Base-by-base conservation (phyloP, 164 flowering plant species). In the Vitis rupestris region DNA sequence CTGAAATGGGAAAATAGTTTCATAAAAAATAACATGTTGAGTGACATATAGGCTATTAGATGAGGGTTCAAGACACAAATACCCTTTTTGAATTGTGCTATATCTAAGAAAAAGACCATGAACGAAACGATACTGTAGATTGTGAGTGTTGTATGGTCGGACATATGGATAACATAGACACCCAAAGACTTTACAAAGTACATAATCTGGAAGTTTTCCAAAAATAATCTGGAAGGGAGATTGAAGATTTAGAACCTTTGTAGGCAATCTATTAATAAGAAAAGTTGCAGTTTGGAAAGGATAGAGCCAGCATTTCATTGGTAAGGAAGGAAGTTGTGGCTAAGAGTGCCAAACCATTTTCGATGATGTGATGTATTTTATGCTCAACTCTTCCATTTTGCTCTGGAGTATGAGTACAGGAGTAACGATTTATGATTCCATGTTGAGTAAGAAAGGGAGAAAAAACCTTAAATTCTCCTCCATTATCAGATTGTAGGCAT, bases 381-480 rank as follows among this genome's bases (percentile, higher is more conserved):
- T 69, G 73, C 19, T 80, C 76, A 54, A 37, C 8, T 0, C 56
- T 6, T 0, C 77, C 69, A 62, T 70, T 70, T 29, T 70, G 72
- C 44, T 67, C 59, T 6, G 50, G 77, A 0, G 82, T 70, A n/a
- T 74, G 70, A 0, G 72, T 80, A 2, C 72, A 75, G 2, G 74
- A 29, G 9, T 48, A 1, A 4, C 68, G 67, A 30, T 69, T 78
- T 0, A 1, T 8, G 13, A 76, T 75, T 0, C 74, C 79, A 15
- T 13, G 59, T 2, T 16, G 0, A 1, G 14, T 7, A 15, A 72
- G 27, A 23, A 23, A 23, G 12, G 10, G 59, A 67, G 1, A 27
- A 3, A 0, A 23, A 11, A 3, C 16, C n/a, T 9, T n/a, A 61
- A 13, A 75, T 44, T 78, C 79, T 0, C 77, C 72, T 0, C 81